These are phyloP conservation scores for Striga hermonthica DNA, from an alignment of 305 asterid genomes.

Conservation along the genomic window DNA sequence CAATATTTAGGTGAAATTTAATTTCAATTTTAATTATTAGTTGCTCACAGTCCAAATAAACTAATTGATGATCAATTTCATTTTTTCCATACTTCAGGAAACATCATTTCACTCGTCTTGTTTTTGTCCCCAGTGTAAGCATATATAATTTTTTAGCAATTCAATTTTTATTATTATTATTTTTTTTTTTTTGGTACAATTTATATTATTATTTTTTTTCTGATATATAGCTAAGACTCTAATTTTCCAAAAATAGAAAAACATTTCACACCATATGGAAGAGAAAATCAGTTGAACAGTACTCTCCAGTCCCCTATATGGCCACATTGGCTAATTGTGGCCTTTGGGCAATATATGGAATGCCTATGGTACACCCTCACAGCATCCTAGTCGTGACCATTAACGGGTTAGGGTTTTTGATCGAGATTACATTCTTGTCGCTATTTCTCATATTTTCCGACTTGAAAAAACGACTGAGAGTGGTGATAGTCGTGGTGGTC, in stretches of 20 bases:
- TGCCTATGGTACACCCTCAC: conserved; percentile 74
- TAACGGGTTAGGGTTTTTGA: conserved; percentile 62
- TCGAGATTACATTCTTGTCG: conserved; percentile 49
- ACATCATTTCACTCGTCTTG: conserved; percentile 40
- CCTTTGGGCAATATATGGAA: conserved; percentile 80
- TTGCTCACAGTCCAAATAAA: too few relatives aligned
- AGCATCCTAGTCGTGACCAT: conserved; percentile 72
- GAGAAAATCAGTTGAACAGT: conserved; percentile 67
- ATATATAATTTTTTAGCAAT: not conserved
- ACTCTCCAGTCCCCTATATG: conserved; percentile 69
- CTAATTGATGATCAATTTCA: conserved; percentile 12
- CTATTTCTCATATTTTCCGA: conserved; percentile 49
- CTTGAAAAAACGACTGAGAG: conserved; percentile 36
- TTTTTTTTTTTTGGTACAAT: not conserved
- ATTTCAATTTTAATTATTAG: not conserved
- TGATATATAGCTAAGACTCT: conserved; percentile 19
- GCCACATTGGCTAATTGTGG: conserved; percentile 74
- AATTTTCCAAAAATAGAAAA: conserved; percentile 64
- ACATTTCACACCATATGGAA: conserved; percentile 64
- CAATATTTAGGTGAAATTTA: not conserved
- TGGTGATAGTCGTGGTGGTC: conserved; percentile 34
- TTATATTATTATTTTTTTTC: not conserved
- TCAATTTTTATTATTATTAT: not conserved
- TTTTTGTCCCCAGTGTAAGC: conserved; percentile 52
- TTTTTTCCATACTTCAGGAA: conserved; percentile 45